These are phyloP conservation scores for Exophiala alcalophila DNA, from an alignment of 2,329 filamentous ascomycete genomes.

Conservation along the genomic window DNA sequence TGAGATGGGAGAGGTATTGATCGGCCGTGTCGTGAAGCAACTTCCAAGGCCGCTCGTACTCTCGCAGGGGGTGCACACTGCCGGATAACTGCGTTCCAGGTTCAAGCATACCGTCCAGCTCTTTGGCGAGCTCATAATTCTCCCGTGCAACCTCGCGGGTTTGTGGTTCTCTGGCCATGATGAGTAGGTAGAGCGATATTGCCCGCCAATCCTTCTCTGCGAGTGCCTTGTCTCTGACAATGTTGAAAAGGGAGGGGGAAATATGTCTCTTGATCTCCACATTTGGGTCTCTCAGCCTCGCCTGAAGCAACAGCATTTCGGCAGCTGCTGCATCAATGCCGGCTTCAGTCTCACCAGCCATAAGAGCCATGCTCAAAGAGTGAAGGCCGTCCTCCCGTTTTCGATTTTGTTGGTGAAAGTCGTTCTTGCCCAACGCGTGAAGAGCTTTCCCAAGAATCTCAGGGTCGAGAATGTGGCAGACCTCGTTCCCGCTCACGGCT, in stretches of 20 bases:
- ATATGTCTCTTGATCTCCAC: no score
- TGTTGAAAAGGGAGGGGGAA: conserved; percentile 2
- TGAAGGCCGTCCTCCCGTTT: conserved; percentile 11
- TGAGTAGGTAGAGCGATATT: conserved; percentile 16
- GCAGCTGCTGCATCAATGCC: conserved; percentile 15
- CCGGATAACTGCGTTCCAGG: conserved; percentile 8
- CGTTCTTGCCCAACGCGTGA: conserved; percentile 13
- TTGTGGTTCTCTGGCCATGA: conserved; percentile 5
- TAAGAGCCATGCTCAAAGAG: conserved; percentile 12
- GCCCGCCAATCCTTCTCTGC: conserved; percentile 16
- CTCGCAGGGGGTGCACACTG: conserved; percentile 2
- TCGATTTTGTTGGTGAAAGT: conserved; percentile 14
- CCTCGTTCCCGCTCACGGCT: conserved; percentile 4
- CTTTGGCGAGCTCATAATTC: conserved; percentile 16
- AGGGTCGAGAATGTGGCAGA: conserved; percentile 12
- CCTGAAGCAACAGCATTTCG: conserved; percentile 11
- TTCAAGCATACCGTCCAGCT: conserved; percentile 16
- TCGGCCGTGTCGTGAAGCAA: conserved; percentile 13
- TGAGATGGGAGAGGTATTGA: conserved; percentile 14
- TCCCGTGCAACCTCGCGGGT: conserved; percentile 9
- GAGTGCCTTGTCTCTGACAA: conserved; percentile 10
- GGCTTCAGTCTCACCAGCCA: conserved; percentile 18
- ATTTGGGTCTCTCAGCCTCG: no score
- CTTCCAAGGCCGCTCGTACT: conserved; percentile 15
- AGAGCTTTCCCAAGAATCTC: conserved; percentile 13